A percentile compares a stretch with the other conserved stretches of the same genome.
phyloP scores from a whole-genome alignment of 179 eudicot species.

The Beta macrorhiza region DNA sequence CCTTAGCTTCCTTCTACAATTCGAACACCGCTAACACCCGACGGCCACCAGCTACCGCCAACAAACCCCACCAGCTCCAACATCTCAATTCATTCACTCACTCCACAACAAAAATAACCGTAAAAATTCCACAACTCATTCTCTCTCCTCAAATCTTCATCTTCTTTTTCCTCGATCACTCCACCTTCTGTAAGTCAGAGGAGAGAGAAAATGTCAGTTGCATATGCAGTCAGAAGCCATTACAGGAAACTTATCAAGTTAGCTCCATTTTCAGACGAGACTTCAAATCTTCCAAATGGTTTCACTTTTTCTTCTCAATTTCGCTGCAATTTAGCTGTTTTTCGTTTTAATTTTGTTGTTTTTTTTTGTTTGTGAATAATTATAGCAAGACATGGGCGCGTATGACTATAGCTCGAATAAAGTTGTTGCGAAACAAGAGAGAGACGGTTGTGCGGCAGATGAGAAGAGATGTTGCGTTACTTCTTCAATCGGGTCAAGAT shows the following conservation, averaged over 20 bases:
- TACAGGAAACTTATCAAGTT: constrained; percentile 54
- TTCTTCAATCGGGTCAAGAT: constrained; percentile 75
- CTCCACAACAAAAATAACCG: constrained; percentile 18
- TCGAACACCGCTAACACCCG: no score
- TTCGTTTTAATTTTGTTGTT: background rate
- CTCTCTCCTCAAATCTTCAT: background rate
- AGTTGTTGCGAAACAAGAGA: constrained; percentile 83
- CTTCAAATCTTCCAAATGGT: constrained; percentile 91
- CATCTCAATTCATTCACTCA: background rate
- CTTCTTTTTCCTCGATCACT: background rate
- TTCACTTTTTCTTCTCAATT: background rate
- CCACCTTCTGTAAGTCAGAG: background rate
- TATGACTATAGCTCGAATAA: constrained; percentile 86
- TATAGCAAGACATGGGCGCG: constrained; percentile 80
- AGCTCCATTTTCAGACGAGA: constrained; percentile 50
- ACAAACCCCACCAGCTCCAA: background rate
- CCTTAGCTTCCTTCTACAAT: no score
- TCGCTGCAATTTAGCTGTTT: no score
- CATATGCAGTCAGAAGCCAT: constrained; percentile 28
- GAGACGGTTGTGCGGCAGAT: constrained; percentile 52
- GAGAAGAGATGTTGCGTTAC: constrained; percentile 86
- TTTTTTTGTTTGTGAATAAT: background rate
- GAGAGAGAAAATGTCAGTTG: constrained; percentile 16
- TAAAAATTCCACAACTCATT: background rate
- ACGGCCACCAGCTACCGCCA: no score